Base-by-base conservation (phyloP, 805 yeast genomes). In the Kazachstania bromeliacearum region DNA sequence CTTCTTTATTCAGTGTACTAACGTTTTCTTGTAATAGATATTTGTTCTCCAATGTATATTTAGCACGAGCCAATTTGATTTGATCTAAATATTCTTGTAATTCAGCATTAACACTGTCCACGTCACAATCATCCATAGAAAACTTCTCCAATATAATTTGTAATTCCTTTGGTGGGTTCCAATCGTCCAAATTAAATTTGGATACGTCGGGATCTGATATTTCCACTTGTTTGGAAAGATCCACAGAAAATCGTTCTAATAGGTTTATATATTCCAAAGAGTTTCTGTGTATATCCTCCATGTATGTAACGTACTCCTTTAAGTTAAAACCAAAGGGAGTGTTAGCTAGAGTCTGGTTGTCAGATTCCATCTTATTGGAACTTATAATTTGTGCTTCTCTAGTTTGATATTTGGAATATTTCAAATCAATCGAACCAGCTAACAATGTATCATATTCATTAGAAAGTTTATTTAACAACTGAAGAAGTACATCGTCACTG, bases 21-120 rank as follows among this genome's bases (percentile, higher is more conserved):
- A 56, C 33, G 7, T 34, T 36, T 10, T 43, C 45, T 32, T 55
- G 51, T 25, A 57, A 34, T 3, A 51, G 34, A 31, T 55, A 44
- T 30, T 49, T 51, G 36, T 56, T 56, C 25, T 55, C 57, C n/a
- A 57, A 35, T 8, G 50, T 46, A 24, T 48, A 55, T 33, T 47
- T 46, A 3, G 58, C 62, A 25, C 60, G 50, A 12, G 51, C 48
- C 45, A 56, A 41, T 32, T 57, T 57, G 19, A 55, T 45, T 12
- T 44, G 40, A 27, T 55, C 53, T 25, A 56, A 30, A 38, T 55
- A 51, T 12, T 45, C 34, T 20, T 44, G 42, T 23, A 57, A 29
- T 34, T 44, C 41, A 5, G 35, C 31, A 13, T 43, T 39, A 16
- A 54, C 28, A 6, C 33, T 33, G 1, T 22, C 35, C 2, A 44